Evolutionary conservation across 2,329 filamentous ascomycete species (phyloP).

Genomic region (Cordyceps militaris): DNA sequence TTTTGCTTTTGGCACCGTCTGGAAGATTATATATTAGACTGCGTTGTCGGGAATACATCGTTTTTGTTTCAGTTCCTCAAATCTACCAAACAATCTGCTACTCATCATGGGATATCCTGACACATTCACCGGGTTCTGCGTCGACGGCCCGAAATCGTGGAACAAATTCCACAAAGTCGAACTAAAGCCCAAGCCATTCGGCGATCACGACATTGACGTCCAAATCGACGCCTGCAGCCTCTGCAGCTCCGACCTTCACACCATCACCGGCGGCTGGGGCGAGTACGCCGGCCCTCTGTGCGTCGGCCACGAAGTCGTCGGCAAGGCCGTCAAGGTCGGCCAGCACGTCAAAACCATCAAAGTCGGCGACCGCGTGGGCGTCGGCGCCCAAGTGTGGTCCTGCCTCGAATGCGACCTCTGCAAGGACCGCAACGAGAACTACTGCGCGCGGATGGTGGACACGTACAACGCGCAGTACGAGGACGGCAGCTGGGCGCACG

Average conservation of each 20-base stretch:
- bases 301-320: constrained; percentile 54
- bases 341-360: constrained; percentile 40
- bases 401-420: constrained; percentile 46
- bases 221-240: constrained; percentile 64
- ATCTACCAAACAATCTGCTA: too few species aligned
- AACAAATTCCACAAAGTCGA: constrained; percentile 32
- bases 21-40: too few species aligned
- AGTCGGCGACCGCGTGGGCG: constrained; percentile 57
- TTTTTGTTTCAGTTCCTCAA: too few species aligned
- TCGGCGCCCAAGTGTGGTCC: constrained; percentile 53
- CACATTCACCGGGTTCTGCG: constrained; percentile 36
- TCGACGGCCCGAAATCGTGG: constrained; percentile 36
- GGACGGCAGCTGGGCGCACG: constrained; percentile 53
- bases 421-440: constrained; percentile 43
- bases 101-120: constrained; percentile 29
- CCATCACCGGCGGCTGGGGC: constrained; percentile 50
- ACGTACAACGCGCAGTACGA: constrained; percentile 51
- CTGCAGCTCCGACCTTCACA: constrained; percentile 56
- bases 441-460: constrained; percentile 40
- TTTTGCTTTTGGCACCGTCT: too few species aligned
- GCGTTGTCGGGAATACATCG: too few species aligned
- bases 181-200: constrained; percentile 33
- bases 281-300: constrained; percentile 40
- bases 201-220: constrained; percentile 45
- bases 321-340: constrained; percentile 44